Base-by-base conservation (phyloP, 164 flowering plant genomes). In the Tetrastigma voinierianum region DNA sequence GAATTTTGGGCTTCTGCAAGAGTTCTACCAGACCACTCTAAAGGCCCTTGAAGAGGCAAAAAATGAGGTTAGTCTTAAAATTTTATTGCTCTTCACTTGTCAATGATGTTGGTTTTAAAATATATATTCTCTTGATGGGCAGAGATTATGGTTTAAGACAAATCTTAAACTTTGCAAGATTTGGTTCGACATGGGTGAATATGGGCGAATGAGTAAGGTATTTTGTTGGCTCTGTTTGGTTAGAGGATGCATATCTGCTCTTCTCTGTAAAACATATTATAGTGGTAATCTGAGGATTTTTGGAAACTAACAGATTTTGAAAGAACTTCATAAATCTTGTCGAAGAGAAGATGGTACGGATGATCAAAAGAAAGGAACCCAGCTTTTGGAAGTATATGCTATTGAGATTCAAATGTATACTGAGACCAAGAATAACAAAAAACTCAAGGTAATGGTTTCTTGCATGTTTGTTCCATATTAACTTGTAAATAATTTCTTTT, bases 61-160 rank as follows among this genome's bases (percentile, higher is more conserved):
- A 79, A 96, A 96, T 82, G 99, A 96, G 96, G 99, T 96, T 14
- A 65, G 67, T 47, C 18, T 67, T 51, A 17, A 4, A 4, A 19
- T 32, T 45, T 54, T 68, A 65, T 49, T 45, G 16, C 6, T 23
- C 0, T 13, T 2, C 19, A 21, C 59, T 20, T 60, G 12, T 44
- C 3, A 15, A 32, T 3, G 46, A 43, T 70, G 21, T 18, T 18
- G 6, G 20, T 61, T 44, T n/a, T 59, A 57, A 10, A 57, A 16
- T 49, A 24, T 19, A 25, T 14, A 7, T 45, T 59, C 13, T 53
- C 21, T 65, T 75, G 40, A 61, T 62, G 15, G 73, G 75, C 90
- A 93, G 99, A 90, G 99, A 67, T 80, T 96, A n/a, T 96, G 99
- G 99, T 96, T 96, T 69, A 96, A 96, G 80, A 93, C 98, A 62